Evolutionary conservation across 768 basidiomycete species (phyloP).

Genomic region (Lactarius evosmus): DNA sequence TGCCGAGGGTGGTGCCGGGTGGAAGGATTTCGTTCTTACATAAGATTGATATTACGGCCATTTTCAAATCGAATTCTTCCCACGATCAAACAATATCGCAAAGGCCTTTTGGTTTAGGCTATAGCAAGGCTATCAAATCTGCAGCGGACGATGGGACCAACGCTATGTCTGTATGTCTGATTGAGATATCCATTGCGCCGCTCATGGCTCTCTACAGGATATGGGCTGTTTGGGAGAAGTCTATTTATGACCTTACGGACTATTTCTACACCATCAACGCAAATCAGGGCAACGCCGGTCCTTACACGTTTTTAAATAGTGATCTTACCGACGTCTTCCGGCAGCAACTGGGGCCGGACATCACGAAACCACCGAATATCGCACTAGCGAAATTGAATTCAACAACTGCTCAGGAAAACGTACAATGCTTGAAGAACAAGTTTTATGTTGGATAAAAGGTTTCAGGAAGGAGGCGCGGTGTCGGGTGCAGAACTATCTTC

Average conservation of each 20-base stretch:
- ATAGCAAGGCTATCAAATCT: conserved; percentile 42
- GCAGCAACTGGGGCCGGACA: conserved; percentile 80
- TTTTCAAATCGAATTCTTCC: conserved; percentile 72
- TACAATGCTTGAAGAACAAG: conserved; percentile 72
- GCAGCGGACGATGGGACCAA: conserved; percentile 48
- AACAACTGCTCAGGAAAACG: conserved; percentile 44
- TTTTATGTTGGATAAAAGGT: conserved; percentile 74
- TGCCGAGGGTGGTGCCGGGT: no score
- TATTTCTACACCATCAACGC: conserved; percentile 70
- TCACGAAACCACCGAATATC: conserved; percentile 61
- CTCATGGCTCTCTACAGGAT: conserved; percentile 44
- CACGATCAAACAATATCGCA: conserved; percentile 70
- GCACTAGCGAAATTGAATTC: conserved; percentile 54
- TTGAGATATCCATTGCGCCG: conserved; percentile 32
- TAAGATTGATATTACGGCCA: no score
- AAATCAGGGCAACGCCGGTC: conserved; percentile 44
- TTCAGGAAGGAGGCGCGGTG: conserved; percentile 78
- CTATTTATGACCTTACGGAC: conserved; percentile 83
- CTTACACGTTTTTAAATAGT: conserved; percentile 64
- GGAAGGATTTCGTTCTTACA: no score
- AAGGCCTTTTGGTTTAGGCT: conserved; percentile 80
- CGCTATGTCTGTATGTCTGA: conserved; percentile 44
- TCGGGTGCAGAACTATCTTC: conserved; percentile 79
- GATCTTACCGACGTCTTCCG: conserved; percentile 68
- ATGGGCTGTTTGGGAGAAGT: conserved; percentile 78